phyloP scores from a whole-genome alignment of 148 eudicot genomes.

The Rhododendron williamsianum region DNA sequence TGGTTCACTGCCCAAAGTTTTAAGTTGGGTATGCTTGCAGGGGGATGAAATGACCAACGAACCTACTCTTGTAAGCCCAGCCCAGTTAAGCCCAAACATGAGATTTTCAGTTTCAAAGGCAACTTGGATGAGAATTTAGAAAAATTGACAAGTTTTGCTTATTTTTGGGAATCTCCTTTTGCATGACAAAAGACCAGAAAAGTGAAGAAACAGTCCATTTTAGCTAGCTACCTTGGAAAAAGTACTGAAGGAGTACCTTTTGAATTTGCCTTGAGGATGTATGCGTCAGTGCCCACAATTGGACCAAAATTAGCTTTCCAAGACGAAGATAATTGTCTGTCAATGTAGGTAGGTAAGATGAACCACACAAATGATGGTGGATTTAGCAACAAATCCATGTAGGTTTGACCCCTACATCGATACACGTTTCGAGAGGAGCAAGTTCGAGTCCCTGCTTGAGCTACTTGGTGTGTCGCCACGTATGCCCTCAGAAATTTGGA shows the following conservation, averaged over 20 bases:
- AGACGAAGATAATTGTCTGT: neutral
- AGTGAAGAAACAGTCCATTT: neutral
- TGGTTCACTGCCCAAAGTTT: neutral
- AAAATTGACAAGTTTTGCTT: neutral
- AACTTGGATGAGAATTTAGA: neutral
- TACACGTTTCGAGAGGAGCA: neutral
- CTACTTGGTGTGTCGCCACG: neutral
- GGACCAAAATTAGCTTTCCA: neutral
- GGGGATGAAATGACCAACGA: neutral
- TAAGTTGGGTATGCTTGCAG: neutral
- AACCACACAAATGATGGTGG: neutral
- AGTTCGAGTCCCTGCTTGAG: neutral
- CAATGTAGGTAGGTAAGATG: neutral
- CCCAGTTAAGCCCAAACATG: neutral
- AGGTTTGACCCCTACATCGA: neutral
- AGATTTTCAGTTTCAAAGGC: neutral
- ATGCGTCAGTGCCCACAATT: neutral
- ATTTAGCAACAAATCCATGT: neutral
- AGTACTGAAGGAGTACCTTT: neutral
- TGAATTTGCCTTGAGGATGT: neutral
- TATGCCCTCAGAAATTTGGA: neutral
- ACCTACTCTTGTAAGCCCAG: neutral
- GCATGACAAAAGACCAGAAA: neutral
- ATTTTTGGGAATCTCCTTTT: neutral
- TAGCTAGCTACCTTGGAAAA: neutral